These are phyloP conservation scores for Aspergillus ochraceus DNA, from an alignment of 2,329 filamentous ascomycete genomes.

Conservation along the genomic window DNA sequence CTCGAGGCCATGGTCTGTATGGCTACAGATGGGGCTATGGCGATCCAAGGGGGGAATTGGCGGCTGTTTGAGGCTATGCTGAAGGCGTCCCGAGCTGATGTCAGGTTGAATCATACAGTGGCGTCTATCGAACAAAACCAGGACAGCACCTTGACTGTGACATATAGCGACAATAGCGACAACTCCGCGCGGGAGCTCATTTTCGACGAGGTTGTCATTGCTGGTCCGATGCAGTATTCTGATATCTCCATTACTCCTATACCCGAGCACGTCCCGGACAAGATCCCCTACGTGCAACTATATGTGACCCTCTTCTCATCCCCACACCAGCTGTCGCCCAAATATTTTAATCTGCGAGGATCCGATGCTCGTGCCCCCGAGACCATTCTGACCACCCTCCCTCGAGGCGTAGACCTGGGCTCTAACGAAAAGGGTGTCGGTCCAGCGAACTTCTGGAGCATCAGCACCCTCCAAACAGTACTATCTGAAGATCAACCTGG, in stretches of 20 bases:
- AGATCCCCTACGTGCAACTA: slow-evolving; percentile 80
- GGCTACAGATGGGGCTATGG: slow-evolving; percentile 79
- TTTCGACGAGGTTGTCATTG: slow-evolving; percentile 81
- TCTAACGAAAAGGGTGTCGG: slow-evolving; percentile 59
- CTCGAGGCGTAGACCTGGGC: slow-evolving; percentile 48
- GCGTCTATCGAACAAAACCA: slow-evolving; percentile 52
- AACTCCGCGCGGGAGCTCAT: slow-evolving; percentile 15
- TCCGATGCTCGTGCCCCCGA: slow-evolving; percentile 58
- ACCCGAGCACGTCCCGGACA: slow-evolving; percentile 59
- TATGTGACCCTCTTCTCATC: slow-evolving; percentile 90
- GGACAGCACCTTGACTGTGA: slow-evolving; percentile 48
- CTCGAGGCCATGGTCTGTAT: slow-evolving; percentile 90
- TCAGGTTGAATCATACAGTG: slow-evolving; percentile 69
- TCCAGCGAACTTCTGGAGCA: slow-evolving; percentile 77
- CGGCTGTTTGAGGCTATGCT: slow-evolving; percentile 87
- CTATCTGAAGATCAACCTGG: slow-evolving; percentile 27
- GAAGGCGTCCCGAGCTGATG: slow-evolving; percentile 58
- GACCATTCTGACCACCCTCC: slow-evolving; percentile 80
- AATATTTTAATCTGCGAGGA: slow-evolving; percentile 68
- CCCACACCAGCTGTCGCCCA: slow-evolving; percentile 67
- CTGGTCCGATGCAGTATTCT: slow-evolving; percentile 79
- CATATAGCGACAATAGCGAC: slow-evolving; percentile 23
- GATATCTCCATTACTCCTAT: slow-evolving; percentile 57
- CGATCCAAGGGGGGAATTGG: slow-evolving; percentile 87
- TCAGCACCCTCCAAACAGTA: slow-evolving; percentile 69